Evolutionary conservation across 305 asterid species (phyloP).

Genomic region (Euphrasia arctica): DNA sequence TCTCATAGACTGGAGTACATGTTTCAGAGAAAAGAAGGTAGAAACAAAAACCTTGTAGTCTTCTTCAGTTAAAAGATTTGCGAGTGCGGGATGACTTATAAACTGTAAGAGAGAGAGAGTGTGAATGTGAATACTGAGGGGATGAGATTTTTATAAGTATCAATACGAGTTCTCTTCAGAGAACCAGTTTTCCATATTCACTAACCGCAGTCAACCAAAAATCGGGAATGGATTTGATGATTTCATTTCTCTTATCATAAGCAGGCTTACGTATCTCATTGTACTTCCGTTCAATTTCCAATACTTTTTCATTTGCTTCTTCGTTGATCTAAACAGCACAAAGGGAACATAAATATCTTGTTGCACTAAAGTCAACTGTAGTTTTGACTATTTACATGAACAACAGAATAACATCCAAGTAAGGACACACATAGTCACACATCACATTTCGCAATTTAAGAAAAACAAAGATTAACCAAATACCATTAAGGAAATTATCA

Average conservation of each 20-base stretch:
- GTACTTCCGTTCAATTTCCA: slow-evolving; percentile 86
- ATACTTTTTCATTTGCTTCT: slow-evolving; percentile 82
- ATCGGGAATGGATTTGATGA: slow-evolving; percentile 70
- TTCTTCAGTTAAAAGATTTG: slow-evolving; percentile 69
- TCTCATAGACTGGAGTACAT: no score
- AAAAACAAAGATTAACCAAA: no score
- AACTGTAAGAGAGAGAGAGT: slow-evolving; percentile 43
- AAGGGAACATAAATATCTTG: background rate
- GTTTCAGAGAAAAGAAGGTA: slow-evolving; percentile 9
- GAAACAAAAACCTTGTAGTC: slow-evolving; percentile 66
- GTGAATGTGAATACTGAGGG: slow-evolving; percentile 5
- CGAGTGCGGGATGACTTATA: slow-evolving; percentile 83
- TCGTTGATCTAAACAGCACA: slow-evolving; percentile 68
- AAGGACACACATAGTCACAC: no score
- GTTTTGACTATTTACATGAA: background rate
- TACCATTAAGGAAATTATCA: no score
- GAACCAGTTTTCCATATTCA: slow-evolving; percentile 20
- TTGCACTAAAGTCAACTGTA: background rate
- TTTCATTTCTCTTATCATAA: slow-evolving; percentile 69
- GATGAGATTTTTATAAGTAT: background rate
- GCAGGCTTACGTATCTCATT: slow-evolving; percentile 72
- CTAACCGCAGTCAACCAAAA: slow-evolving; percentile 96
- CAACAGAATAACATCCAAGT: no score
- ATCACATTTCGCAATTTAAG: no score
- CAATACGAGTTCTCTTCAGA: background rate